phyloP scores from a whole-genome alignment of 2,329 filamentous ascomycete genomes.

The Orbilia brochopaga region DNA sequence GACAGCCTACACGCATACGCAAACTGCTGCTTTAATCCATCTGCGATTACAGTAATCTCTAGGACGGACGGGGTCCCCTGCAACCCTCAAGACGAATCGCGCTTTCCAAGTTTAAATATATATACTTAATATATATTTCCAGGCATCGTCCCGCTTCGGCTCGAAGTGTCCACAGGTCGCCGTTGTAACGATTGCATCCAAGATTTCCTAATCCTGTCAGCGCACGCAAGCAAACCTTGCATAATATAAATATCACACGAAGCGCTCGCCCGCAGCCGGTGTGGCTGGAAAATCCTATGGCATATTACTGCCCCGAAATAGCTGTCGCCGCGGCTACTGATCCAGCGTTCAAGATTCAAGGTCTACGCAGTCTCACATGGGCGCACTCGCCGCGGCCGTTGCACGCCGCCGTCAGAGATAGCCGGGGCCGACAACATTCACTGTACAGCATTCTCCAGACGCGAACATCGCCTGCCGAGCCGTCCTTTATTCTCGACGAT shows the following conservation, averaged over 20 bases:
- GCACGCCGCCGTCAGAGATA: constrained; percentile 41
- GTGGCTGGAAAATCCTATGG: constrained; percentile 44
- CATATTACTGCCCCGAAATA: constrained; percentile 51
- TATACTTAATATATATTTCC: constrained; percentile 10
- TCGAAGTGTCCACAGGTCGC: constrained; percentile 47
- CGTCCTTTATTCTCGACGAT: constrained; percentile 46
- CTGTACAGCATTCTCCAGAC: constrained; percentile 49
- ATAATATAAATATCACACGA: constrained; percentile 32
- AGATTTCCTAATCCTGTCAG: constrained; percentile 44
- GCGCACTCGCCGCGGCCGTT: constrained; percentile 48
- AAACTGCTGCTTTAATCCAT: too few relatives aligned
- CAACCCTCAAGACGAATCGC: constrained; percentile 33
- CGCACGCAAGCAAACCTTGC: constrained; percentile 47
- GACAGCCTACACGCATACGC: too few relatives aligned
- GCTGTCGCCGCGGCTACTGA: constrained; percentile 50
- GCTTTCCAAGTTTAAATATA: constrained; percentile 24
- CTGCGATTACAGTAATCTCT: too few relatives aligned
- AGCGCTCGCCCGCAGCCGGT: constrained; percentile 19
- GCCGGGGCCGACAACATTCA: constrained; percentile 47
- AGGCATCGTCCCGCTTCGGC: constrained; percentile 36
- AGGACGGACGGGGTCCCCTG: not conserved
- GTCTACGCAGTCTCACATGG: constrained; percentile 51
- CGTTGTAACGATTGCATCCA: constrained; percentile 49
- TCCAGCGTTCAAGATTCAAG: constrained; percentile 50
- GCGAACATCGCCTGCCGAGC: constrained; percentile 37